Conservation (phyloP, 1,284 basidiomycete species). For the Schizophyllum amplum region DNA sequence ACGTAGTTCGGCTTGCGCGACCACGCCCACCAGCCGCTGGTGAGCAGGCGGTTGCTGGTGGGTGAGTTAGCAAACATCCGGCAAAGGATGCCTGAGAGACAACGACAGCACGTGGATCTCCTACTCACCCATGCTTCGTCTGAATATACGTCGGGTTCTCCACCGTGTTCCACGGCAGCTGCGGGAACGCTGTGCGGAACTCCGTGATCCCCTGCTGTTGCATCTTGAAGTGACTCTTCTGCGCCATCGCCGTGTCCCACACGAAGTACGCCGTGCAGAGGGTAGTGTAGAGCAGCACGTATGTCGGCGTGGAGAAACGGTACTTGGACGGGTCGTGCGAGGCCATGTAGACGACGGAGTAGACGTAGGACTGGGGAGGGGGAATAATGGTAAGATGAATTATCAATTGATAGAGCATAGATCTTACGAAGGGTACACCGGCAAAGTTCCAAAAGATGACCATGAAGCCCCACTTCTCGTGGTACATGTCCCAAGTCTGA, state of each 20-base stretch:
- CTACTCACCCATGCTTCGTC: constrained; percentile 79
- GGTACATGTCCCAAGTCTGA: constrained; percentile 99
- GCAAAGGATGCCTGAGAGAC: not conserved
- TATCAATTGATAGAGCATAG: constrained; percentile 20
- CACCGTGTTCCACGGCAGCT: constrained; percentile 82
- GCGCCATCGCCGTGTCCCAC: constrained; percentile 90
- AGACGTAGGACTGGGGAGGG: constrained; percentile 75
- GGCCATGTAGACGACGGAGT: constrained; percentile 97
- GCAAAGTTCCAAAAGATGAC: constrained; percentile 99
- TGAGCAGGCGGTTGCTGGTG: constrained; percentile 71
- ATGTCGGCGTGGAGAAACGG: constrained; percentile 73
- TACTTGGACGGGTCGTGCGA: constrained; percentile 88
- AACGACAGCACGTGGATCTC: not conserved
- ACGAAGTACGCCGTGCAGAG: constrained; percentile 82
- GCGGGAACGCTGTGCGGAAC: constrained; percentile 90
- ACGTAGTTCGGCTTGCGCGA: constrained; percentile 88
- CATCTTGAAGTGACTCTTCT: constrained; percentile 98
- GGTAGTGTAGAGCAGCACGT: constrained; percentile 66
- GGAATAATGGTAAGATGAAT: constrained; percentile 15
- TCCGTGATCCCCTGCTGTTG: constrained; percentile 85
- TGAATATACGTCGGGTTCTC: constrained; percentile 89
- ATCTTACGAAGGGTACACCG: constrained; percentile 76
- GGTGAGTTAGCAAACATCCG: constrained; percentile 7
- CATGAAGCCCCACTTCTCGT: constrained; percentile 96
- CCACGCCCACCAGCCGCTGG: constrained; percentile 86